Evolutionary conservation across 164 flowering plant species (phyloP), one percentile per base, ranked within the genome.

Genomic region (Buxus sempervirens): DNA sequence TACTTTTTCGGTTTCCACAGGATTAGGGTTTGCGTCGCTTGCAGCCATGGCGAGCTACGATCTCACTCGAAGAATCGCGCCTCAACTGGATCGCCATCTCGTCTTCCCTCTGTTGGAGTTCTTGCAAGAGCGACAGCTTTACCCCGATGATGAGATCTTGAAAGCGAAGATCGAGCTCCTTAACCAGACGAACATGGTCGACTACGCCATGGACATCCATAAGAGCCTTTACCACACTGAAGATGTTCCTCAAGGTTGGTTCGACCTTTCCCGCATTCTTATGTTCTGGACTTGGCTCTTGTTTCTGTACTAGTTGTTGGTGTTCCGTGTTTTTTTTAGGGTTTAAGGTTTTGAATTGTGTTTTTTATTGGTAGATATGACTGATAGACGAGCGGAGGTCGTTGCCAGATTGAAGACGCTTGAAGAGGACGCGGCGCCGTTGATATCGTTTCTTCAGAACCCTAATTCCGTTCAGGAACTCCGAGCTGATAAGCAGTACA

Each of bases 181-280:
- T 22, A 92, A 83, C 82, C 73, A 90, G 68, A 95, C 98, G 10
- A 95, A 95, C 81, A 95, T 95, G 98, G 98, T 95, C 23, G 98
- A 95, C 67, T 95, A 90, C 73, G 98, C 98, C 68, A 95, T 92
- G 96, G 98, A 95, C 66, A 95, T 95, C 58, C 91, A 95, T 77
- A 89, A 92, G 78, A 79, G 81, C 51, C 95, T 91, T 60, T 90
- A 90, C 75, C 91, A 82, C 72, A 80, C 97, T 9, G 98, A 91
- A n/a, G 97, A 94, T 6, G 97, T 91, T 3, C 97, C 97, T 21
- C 96, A 87, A 80, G 95, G 96, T 87, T 62, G 95, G 96, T 87
- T 62, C 16, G 32, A 20, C 5, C 1, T 28, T 26, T 18, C n/a
- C 21, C 27, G 7, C 42, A 20, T 14, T 25, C 20, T 64, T 12